Evolutionary conservation across 371 early-diverging fungal genomes (phyloP).

Genomic region (Apophysomyces trapeziformis): DNA sequence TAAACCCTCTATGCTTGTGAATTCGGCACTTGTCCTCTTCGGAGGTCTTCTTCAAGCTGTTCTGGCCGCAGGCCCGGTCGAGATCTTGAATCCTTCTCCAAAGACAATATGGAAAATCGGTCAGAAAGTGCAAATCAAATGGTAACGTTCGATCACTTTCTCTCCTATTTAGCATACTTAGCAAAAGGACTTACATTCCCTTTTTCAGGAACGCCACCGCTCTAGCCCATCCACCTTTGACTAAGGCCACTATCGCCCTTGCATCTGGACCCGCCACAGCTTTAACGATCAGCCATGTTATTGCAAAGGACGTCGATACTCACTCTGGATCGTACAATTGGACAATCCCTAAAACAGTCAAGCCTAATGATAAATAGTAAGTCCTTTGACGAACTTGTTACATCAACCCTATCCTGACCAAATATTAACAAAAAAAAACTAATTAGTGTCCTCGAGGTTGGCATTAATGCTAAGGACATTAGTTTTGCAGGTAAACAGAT

Average conservation of each 20-base stretch:
- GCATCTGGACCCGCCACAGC: slow-evolving; percentile 50
- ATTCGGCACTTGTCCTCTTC: no score
- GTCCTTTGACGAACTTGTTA: slow-evolving; percentile 4
- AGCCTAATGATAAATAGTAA: slow-evolving; percentile 42
- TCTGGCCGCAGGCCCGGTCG: slow-evolving; percentile 23
- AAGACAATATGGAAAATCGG: slow-evolving; percentile 38
- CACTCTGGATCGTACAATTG: slow-evolving; percentile 40
- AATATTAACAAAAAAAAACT: not conserved
- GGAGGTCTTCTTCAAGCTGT: slow-evolving; percentile 20
- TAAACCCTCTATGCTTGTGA: no score
- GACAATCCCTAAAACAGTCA: slow-evolving; percentile 39
- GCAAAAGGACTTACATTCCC: slow-evolving; percentile 6
- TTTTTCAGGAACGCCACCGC: slow-evolving; percentile 12
- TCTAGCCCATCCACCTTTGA: not conserved
- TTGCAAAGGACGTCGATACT: slow-evolving; percentile 39
- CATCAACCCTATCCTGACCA: not conserved
- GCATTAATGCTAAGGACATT: slow-evolving; percentile 42
- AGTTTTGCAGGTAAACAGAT: slow-evolving; percentile 44
- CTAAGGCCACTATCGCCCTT: slow-evolving; percentile 37
- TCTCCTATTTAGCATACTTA: slow-evolving; percentile 1
- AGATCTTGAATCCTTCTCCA: slow-evolving; percentile 29
- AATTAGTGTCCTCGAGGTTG: slow-evolving; percentile 48
- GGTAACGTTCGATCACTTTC: slow-evolving; percentile 22
- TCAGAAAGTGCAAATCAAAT: slow-evolving; percentile 43
- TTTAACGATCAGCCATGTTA: slow-evolving; percentile 37